These are phyloP conservation scores for Panicum hallii DNA, from an alignment of 202 grass and related monocot genomes.

Conservation along the genomic window DNA sequence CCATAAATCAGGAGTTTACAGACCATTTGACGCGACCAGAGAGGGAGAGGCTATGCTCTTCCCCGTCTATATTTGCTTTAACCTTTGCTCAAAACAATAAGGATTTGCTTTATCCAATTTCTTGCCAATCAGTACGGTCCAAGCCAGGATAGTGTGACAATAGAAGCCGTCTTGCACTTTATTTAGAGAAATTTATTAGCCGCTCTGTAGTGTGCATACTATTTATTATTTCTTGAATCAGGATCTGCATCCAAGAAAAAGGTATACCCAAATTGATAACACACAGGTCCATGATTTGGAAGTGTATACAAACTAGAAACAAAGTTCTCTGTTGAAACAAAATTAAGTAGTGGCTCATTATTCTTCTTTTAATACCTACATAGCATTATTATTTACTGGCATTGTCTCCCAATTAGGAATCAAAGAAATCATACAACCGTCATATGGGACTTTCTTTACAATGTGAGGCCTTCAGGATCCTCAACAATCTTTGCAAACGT, in stretches of 20 bases:
- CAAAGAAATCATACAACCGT: slow-evolving; percentile 22
- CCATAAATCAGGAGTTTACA: background rate
- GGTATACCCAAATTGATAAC: background rate
- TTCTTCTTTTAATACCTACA: slow-evolving; percentile 10
- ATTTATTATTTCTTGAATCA: background rate
- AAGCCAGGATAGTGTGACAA: background rate
- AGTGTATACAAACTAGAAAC: background rate
- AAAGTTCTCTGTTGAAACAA: background rate
- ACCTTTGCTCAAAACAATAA: background rate
- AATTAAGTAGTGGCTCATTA: slow-evolving; percentile 10
- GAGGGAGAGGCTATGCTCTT: background rate
- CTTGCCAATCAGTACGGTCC: background rate
- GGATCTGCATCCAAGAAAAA: slow-evolving; percentile 24
- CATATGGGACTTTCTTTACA: slow-evolving; percentile 46
- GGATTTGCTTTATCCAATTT: background rate
- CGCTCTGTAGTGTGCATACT: background rate
- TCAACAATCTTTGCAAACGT: slow-evolving; percentile 91
- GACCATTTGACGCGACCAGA: background rate
- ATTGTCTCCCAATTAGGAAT: slow-evolving; percentile 35
- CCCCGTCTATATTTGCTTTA: background rate
- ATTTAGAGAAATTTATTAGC: slow-evolving; percentile 14
- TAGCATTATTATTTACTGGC: slow-evolving; percentile 34
- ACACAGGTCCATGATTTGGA: background rate
- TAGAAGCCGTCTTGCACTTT: background rate
- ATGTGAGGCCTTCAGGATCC: slow-evolving; percentile 80